Percentiles rank a stretch among this genome's conserved stretches.
phyloP scores from a whole-genome alignment of 345 rosid genomes.

The Syzygium aqueum region DNA sequence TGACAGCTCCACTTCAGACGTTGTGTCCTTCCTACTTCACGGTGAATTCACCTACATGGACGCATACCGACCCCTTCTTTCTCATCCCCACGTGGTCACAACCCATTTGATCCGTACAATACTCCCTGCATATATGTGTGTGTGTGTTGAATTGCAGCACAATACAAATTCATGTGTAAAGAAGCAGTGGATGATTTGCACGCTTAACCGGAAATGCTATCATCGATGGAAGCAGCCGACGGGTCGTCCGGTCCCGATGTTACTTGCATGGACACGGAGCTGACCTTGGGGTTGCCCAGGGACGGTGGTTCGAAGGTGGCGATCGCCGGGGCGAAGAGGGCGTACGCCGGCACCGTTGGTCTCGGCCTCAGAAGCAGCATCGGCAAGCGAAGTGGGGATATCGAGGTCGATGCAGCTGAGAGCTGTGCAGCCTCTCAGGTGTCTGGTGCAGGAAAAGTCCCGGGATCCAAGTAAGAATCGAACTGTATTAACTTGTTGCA shows the following conservation, averaged over 20 bases:
- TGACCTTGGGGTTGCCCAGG: slow-evolving; percentile 16
- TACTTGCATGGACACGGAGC: slow-evolving; percentile 11
- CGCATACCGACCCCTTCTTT: background rate
- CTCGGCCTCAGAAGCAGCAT: background rate
- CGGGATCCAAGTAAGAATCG: slow-evolving; percentile 7
- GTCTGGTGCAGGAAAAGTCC: background rate
- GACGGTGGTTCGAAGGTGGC: background rate
- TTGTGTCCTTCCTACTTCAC: background rate
- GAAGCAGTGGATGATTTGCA: background rate
- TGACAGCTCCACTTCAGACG: background rate
- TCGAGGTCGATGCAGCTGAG: background rate
- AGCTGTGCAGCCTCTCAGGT: background rate
- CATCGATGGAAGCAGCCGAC: slow-evolving; percentile 3
- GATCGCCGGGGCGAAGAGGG: background rate
- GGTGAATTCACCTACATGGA: background rate
- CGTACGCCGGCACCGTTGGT: background rate
- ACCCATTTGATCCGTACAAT: background rate
- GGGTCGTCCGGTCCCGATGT: background rate
- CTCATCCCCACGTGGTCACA: background rate
- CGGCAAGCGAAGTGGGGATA: background rate
- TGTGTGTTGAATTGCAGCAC: background rate
- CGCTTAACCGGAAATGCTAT: background rate
- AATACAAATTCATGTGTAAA: background rate
- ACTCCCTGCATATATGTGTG: background rate
- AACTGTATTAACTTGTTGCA: background rate